A percentile compares a stretch with the other conserved stretches of the same genome.
Evolutionary conservation across 352 stramenopile species (phyloP).

Genomic region (Phytophthora hybrid): DNA sequence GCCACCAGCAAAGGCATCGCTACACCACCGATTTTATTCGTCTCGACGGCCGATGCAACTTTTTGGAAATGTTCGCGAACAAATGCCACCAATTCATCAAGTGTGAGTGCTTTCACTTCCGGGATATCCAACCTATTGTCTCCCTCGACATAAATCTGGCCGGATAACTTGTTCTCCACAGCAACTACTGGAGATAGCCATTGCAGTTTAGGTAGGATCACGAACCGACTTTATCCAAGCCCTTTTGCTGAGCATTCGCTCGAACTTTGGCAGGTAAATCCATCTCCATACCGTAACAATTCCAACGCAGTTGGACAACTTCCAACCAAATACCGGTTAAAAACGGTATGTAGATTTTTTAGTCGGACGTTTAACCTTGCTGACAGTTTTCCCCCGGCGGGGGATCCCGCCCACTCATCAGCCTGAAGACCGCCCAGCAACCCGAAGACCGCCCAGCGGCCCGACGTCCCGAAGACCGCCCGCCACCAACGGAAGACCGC

Average conservation of each 20-base stretch:
- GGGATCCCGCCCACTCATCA: no score
- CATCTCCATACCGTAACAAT: not conserved
- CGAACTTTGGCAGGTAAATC: conserved; percentile 51
- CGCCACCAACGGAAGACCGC: no score
- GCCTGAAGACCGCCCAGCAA: no score
- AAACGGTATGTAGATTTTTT: no score
- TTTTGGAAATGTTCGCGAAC: conserved; percentile 52
- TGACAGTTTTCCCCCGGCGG: no score
- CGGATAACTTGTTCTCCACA: conserved; percentile 28
- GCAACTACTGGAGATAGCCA: conserved; percentile 69
- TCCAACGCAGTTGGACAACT: no score
- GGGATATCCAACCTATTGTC: conserved; percentile 47
- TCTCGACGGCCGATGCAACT: conserved; percentile 20
- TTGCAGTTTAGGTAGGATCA: conserved; percentile 75
- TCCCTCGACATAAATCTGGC: conserved; percentile 39
- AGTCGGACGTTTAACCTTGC: no score
- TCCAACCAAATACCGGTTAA: no score
- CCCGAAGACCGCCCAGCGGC: no score
- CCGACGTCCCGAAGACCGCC: no score
- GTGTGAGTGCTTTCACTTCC: conserved; percentile 39
- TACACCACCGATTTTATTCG: conserved; percentile 40
- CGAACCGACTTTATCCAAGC: conserved; percentile 57
- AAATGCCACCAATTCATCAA: conserved; percentile 48
- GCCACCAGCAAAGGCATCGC: conserved; percentile 72
- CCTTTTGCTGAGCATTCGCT: conserved; percentile 36